Evolutionary conservation across 768 basidiomycete genomes (phyloP).

Genomic region (Hypholoma fasciculare): DNA sequence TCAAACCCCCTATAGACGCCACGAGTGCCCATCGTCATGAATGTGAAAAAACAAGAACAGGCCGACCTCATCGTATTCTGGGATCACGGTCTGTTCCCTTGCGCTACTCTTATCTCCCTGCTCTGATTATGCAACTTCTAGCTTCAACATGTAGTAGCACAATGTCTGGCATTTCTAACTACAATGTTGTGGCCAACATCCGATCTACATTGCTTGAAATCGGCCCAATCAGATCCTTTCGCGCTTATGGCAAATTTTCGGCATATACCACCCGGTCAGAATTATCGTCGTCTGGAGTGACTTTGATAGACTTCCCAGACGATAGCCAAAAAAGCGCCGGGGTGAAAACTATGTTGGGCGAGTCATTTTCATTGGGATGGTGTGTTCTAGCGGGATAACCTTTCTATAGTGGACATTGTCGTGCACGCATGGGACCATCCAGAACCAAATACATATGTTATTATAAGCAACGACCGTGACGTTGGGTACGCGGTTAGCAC

Average conservation of each 20-base stretch:
- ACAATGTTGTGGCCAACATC: constrained; percentile 25
- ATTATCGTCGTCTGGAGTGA: constrained; percentile 29
- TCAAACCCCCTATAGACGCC: background rate
- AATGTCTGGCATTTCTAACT: constrained; percentile 13
- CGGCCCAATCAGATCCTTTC: constrained; percentile 22
- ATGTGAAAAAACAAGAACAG: background rate
- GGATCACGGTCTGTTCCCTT: constrained; percentile 24
- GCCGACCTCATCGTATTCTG: constrained; percentile 24
- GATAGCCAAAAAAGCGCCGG: constrained; percentile 26
- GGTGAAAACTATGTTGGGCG: constrained; percentile 31
- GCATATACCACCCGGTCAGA: constrained; percentile 22
- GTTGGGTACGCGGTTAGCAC: constrained; percentile 64
- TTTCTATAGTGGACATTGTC: constrained; percentile 60
- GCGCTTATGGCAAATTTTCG: constrained; percentile 23
- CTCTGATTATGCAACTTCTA: constrained; percentile 7
- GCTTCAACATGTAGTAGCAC: constrained; percentile 17
- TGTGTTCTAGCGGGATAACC: background rate
- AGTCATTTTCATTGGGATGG: background rate
- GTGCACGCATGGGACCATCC: constrained; percentile 64
- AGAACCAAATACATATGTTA: constrained; percentile 46
- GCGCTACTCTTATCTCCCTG: background rate
- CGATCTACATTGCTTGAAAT: constrained; percentile 15
- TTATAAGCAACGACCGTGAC: constrained; percentile 70
- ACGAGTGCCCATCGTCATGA: background rate
- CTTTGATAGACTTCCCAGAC: constrained; percentile 30